A percentile compares a stretch with the other conserved stretches of the same genome.
phyloP scores from a whole-genome alignment of 768 basidiomycete species.

The Mycena epipterygia region DNA sequence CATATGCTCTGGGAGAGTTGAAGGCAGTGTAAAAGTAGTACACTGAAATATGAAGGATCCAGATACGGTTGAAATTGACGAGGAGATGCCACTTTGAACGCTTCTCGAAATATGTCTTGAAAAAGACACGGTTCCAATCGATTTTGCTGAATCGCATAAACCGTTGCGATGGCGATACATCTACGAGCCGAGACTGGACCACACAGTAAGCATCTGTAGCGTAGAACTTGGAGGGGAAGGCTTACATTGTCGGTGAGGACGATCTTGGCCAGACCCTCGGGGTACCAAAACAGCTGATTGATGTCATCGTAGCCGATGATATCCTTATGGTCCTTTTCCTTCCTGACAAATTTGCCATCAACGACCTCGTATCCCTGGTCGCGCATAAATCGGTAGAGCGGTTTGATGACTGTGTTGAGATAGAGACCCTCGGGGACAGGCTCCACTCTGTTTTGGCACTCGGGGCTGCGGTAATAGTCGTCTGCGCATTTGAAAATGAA shows the following conservation, averaged over 20 bases:
- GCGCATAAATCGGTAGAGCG: conserved; percentile 94
- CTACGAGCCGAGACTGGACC: conserved; percentile 87
- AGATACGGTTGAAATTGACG: conserved; percentile 99
- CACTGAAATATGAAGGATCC: conserved; percentile 94
- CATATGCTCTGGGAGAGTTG: conserved; percentile 94
- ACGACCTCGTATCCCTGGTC: conserved; percentile 98
- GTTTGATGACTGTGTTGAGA: conserved; percentile 92
- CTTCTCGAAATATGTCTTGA: conserved; percentile 99
- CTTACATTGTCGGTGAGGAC: conserved; percentile 88
- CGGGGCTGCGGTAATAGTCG: conserved; percentile 98
- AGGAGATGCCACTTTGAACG: conserved; percentile 93
- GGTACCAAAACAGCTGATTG: conserved; percentile 99
- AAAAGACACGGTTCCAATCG: conserved; percentile 96
- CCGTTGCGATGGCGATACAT: conserved; percentile 91
- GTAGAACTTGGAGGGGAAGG: conserved; percentile 24
- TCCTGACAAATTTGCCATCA: conserved; percentile 94
- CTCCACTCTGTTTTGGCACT: conserved; percentile 95
- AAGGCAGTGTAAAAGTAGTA: conserved; percentile 99
- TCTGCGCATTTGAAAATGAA: conserved; percentile 99
- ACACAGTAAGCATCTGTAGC: conserved; percentile 21
- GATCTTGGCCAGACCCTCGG: conserved; percentile 95
- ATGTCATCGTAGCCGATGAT: conserved; percentile 99
- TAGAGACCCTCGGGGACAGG: conserved; percentile 96
- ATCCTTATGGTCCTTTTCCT: conserved; percentile 94
- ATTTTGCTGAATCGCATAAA: conserved; percentile 93